Evolutionary conservation across 2,329 filamentous ascomycete species (phyloP).

Genomic region (Xylariaceae sp.): DNA sequence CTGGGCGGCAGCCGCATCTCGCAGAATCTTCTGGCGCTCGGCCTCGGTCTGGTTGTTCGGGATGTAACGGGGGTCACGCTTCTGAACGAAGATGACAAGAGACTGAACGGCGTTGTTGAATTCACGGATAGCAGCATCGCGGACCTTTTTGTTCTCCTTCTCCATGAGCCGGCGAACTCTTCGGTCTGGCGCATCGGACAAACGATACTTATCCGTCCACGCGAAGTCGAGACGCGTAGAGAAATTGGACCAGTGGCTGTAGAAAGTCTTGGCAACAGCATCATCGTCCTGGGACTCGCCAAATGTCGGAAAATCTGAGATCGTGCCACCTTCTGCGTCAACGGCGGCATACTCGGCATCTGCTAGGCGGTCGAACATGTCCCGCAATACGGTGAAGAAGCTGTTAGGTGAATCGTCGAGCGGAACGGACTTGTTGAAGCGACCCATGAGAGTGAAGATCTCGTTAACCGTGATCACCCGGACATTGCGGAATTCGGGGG

Average conservation of each 20-base stretch:
- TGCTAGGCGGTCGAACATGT: slow-evolving; percentile 74
- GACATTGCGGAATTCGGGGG: slow-evolving; percentile 62
- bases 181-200: slow-evolving; percentile 83
- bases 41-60: slow-evolving; percentile 71
- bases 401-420: slow-evolving; percentile 75
- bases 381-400: slow-evolving; percentile 76
- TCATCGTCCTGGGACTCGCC: slow-evolving; percentile 70
- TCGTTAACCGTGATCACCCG: slow-evolving; percentile 76
- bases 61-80: slow-evolving; percentile 81
- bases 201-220: slow-evolving; percentile 81
- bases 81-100: slow-evolving; percentile 81
- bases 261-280: slow-evolving; percentile 73
- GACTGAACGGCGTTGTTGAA: slow-evolving; percentile 91
- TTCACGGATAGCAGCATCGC: slow-evolving; percentile 76
- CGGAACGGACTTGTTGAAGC: slow-evolving; percentile 70
- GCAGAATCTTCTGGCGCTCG: slow-evolving; percentile 71
- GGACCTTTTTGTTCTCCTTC: slow-evolving; percentile 82
- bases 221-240: slow-evolving; percentile 78
- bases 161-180: slow-evolving; percentile 80
- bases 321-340: slow-evolving; percentile 57
- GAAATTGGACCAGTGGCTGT: slow-evolving; percentile 74
- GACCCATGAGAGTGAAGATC: slow-evolving; percentile 69
- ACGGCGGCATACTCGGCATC: slow-evolving; percentile 73
- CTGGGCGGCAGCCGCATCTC: slow-evolving; percentile 76
- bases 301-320: slow-evolving; percentile 71